Percentiles rank a stretch among this genome's conserved stretches.
Conservation (phyloP, 1,284 basidiomycete genomes). For the Apiotrichum gamsii region DNA sequence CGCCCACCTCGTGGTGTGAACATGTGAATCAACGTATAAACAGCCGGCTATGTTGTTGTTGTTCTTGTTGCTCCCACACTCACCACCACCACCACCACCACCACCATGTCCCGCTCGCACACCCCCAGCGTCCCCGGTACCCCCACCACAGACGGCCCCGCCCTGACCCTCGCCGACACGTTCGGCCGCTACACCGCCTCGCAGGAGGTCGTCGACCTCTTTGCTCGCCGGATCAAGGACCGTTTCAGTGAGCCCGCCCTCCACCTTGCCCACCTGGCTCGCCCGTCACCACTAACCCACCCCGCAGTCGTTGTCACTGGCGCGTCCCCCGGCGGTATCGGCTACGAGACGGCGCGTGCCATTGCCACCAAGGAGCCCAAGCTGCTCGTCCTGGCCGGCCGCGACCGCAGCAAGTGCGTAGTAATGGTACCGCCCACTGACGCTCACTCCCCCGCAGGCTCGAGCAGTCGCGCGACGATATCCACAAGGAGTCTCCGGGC, state of each 20-base stretch:
- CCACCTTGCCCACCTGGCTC: background rate
- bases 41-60: background rate
- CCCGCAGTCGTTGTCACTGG: constrained; percentile 21
- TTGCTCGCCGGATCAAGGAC: constrained; percentile 8
- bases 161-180: background rate
- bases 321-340: constrained; percentile 13
- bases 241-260: background rate
- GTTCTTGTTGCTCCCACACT: too few species aligned
- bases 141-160: too few species aligned
- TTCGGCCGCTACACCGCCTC: constrained; percentile 8
- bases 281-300: too few species aligned
- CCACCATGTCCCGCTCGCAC: too few species aligned
- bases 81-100: too few species aligned
- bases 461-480: constrained; percentile 4
- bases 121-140: too few species aligned
- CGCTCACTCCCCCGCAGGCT: too few species aligned
- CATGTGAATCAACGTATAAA: too few species aligned
- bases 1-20: too few species aligned
- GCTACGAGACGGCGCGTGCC: constrained; percentile 17
- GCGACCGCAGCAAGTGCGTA: constrained; percentile 16
- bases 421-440: background rate
- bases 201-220: constrained; percentile 10
- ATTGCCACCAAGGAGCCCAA: constrained; percentile 16
- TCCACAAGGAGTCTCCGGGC: constrained; percentile 7
- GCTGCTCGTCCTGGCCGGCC: constrained; percentile 18